Evolutionary conservation across 2,329 filamentous ascomycete genomes (phyloP).

Genomic region (Volutella citrinella): DNA sequence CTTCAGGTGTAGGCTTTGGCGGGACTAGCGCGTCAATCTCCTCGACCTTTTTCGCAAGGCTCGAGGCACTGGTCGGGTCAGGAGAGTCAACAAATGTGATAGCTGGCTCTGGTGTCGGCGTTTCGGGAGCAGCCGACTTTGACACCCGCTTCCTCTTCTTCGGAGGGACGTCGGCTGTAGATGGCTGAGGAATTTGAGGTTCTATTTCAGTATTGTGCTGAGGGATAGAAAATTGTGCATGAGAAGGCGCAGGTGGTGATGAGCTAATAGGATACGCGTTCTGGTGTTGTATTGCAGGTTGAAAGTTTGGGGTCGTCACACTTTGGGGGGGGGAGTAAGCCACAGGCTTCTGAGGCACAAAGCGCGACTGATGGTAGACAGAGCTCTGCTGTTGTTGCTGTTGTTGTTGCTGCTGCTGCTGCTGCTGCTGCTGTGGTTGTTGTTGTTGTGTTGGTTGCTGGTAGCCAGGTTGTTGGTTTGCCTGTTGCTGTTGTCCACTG

Average conservation of each 20-base stretch:
- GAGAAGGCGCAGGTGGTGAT: constrained; percentile 17
- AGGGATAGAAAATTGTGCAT: constrained; percentile 19
- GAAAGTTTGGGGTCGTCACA: constrained; percentile 15
- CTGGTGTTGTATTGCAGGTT: constrained; percentile 19
- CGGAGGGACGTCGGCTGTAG: constrained; percentile 24
- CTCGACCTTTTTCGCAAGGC: constrained; percentile 29
- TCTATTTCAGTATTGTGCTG: constrained; percentile 22
- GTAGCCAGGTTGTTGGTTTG: constrained; percentile 6
- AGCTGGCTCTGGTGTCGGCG: constrained; percentile 24
- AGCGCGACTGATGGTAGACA: constrained; percentile 20
- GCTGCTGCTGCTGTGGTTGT: constrained; percentile 19
- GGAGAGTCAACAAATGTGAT: constrained; percentile 25
- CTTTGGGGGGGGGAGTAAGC: constrained; percentile 17
- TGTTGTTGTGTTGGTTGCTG: constrained; percentile 23
- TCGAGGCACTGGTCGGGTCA: constrained; percentile 24
- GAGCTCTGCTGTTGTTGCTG: constrained; percentile 17
- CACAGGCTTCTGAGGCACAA: constrained; percentile 18
- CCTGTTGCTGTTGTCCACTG: constrained; percentile 26
- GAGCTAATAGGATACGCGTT: constrained; percentile 14
- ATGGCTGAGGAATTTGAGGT: constrained; percentile 16
- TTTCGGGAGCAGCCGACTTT: constrained; percentile 28
- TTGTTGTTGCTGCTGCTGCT: constrained; percentile 22
- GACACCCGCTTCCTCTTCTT: constrained; percentile 38
- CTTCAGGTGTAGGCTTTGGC: constrained; percentile 32
- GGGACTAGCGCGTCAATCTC: constrained; percentile 31